Percentiles rank a stretch among this genome's conserved stretches.
These are phyloP conservation scores for Puccinia coronata DNA, from an alignment of 1,284 basidiomycete species.

Conservation along the genomic window DNA sequence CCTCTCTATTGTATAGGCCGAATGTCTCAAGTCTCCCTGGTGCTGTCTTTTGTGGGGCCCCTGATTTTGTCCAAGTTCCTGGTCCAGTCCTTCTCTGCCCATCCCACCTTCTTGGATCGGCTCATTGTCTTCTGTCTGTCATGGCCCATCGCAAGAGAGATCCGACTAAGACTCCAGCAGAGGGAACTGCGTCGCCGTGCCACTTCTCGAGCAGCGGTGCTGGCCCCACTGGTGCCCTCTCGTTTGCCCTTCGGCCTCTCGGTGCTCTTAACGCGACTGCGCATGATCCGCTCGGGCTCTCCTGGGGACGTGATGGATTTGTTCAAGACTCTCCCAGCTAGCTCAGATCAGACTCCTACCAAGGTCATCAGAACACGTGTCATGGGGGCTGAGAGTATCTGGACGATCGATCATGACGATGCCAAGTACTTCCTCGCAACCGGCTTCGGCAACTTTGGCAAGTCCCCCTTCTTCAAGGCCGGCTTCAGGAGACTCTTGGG, in stretches of 20 bases:
- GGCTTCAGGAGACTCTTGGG: conserved; percentile 21
- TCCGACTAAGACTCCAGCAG: conserved; percentile 25
- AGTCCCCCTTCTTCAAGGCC: conserved; percentile 24
- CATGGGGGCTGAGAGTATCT: conserved; percentile 18
- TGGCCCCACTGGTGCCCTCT: conserved; percentile 35
- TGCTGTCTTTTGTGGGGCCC: conserved; percentile 9
- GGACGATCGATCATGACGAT: conserved; percentile 36
- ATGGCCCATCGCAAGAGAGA: conserved; percentile 18
- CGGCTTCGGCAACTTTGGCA: conserved; percentile 41
- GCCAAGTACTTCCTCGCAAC: conserved; percentile 38
- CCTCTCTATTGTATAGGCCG: background rate
- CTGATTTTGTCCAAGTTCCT: conserved; percentile 19
- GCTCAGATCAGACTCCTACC: background rate
- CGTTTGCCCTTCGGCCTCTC: conserved; percentile 46
- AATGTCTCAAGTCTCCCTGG: conserved; percentile 17
- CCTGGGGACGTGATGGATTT: conserved; percentile 22
- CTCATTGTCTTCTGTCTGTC: conserved; percentile 28
- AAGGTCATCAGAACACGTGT: conserved; percentile 38
- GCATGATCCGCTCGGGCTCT: conserved; percentile 23
- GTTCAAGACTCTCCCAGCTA: conserved; percentile 1
- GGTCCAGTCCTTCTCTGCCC: background rate
- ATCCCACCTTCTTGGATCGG: conserved; percentile 28
- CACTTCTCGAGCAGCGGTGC: background rate
- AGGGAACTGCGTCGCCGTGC: conserved; percentile 11
- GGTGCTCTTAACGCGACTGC: conserved; percentile 15